Conservation (phyloP, 306 rosid species). For the Vigna radiata region DNA sequence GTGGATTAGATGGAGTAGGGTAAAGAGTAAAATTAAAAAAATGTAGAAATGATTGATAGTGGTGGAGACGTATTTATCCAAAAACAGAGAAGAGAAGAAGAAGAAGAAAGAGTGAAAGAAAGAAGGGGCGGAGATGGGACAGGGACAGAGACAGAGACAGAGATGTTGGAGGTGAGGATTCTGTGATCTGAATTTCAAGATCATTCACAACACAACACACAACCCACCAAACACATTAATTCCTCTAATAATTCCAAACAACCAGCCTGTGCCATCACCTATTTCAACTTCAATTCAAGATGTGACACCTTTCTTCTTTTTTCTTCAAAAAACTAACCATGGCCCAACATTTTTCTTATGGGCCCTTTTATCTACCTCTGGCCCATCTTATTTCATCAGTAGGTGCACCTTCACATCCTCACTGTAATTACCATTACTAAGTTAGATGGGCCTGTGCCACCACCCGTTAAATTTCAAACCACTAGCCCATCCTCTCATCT, state of each 20-base stretch:
- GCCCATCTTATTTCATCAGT: background rate
- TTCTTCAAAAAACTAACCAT: background rate
- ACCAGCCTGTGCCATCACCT: slow-evolving; percentile 38
- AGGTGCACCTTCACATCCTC: background rate
- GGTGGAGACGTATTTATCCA: background rate
- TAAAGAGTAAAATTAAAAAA: background rate
- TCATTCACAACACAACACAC: background rate
- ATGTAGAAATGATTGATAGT: background rate
- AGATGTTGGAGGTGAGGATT: slow-evolving; percentile 30
- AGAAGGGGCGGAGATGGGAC: background rate
- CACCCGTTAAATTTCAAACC: background rate
- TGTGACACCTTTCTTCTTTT: slow-evolving; percentile 33
- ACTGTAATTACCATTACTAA: background rate
- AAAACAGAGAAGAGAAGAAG: background rate
- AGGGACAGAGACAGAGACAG: slow-evolving; percentile 36
- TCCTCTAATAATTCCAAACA: slow-evolving; percentile 42
- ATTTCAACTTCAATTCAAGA: background rate
- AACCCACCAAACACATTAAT: slow-evolving; percentile 45
- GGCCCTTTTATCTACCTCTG: background rate
- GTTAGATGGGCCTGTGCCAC: slow-evolving; percentile 4
- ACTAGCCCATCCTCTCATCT: background rate
- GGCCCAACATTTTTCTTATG: slow-evolving; percentile 2
- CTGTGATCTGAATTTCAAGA: slow-evolving; percentile 42
- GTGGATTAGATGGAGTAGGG: background rate
- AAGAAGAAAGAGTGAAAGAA: slow-evolving; percentile 4